Conservation (phyloP, 805 yeast genomes). For the Kodamaea laetipori region DNA sequence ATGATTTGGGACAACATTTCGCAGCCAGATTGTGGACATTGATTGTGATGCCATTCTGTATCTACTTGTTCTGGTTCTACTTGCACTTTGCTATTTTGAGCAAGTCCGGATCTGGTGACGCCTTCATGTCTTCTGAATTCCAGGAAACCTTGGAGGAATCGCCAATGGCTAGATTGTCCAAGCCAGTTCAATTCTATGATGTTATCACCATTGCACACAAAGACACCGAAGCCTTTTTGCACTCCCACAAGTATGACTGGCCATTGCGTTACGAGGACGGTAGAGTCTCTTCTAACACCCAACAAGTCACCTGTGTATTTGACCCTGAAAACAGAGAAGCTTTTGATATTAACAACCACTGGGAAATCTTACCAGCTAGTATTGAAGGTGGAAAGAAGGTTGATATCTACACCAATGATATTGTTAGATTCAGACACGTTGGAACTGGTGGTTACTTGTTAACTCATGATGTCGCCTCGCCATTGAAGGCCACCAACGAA, state of each 20-base stretch:
- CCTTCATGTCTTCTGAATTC: slow-evolving; percentile 91
- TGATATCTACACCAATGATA: slow-evolving; percentile 65
- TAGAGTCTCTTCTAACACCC: slow-evolving; percentile 89
- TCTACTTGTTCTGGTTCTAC: slow-evolving; percentile 89
- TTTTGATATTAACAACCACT: slow-evolving; percentile 68
- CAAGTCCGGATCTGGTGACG: slow-evolving; percentile 94
- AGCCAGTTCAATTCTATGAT: slow-evolving; percentile 75
- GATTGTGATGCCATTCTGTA: slow-evolving; percentile 74
- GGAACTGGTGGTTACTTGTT: slow-evolving; percentile 76
- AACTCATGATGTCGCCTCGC: slow-evolving; percentile 96
- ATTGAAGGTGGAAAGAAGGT: slow-evolving; percentile 20
- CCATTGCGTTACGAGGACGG: slow-evolving; percentile 97
- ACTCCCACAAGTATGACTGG: slow-evolving; percentile 75
- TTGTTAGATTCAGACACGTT: slow-evolving; percentile 77
- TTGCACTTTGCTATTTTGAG: slow-evolving; percentile 80
- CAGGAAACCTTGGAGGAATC: slow-evolving; percentile 91
- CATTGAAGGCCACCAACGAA: slow-evolving; percentile 86
- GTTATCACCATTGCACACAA: slow-evolving; percentile 76
- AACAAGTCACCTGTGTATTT: slow-evolving; percentile 80
- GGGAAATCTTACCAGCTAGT: slow-evolving; percentile 76
- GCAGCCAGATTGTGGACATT: slow-evolving; percentile 69
- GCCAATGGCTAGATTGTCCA: slow-evolving; percentile 68
- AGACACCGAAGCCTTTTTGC: slow-evolving; percentile 75
- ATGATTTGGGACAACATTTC: slow-evolving; percentile 66
- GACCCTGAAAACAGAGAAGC: slow-evolving; percentile 34